These are phyloP conservation scores for Wallacemonas sp. DNA, from an alignment of 208 protist genomes.

Conservation along the genomic window DNA sequence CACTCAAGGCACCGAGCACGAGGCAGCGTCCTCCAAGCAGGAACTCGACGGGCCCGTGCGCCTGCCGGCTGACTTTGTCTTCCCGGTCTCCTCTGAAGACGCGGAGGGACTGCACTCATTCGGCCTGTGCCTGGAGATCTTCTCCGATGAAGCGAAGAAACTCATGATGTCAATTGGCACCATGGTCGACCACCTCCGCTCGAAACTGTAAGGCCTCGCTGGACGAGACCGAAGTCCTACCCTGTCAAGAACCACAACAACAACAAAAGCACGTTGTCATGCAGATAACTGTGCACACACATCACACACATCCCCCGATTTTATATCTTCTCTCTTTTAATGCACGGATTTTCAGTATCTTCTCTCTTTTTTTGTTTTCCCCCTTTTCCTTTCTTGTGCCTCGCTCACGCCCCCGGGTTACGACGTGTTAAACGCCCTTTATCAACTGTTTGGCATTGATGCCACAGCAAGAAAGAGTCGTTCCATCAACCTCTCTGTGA, in stretches of 20 bases:
- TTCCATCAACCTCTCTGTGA: too few species aligned
- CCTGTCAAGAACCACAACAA: constrained; percentile 9
- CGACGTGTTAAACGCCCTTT: too few species aligned
- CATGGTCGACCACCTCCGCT: constrained; percentile 70
- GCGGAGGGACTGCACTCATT: constrained; percentile 81
- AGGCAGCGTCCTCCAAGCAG: neutral
- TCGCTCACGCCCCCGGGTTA: too few species aligned
- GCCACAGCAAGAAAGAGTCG: too few species aligned
- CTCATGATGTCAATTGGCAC: constrained; percentile 67
- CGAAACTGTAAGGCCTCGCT: constrained; percentile 26
- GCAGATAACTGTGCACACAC: too few species aligned
- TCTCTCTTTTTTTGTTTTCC: constrained; percentile 4
- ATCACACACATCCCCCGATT: too few species aligned
- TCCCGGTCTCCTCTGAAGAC: constrained; percentile 80
- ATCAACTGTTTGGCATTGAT: constrained; percentile 15
- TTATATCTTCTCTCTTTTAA: neutral
- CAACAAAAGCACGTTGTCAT: neutral
- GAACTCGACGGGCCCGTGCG: constrained; percentile 24
- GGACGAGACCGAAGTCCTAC: neutral
- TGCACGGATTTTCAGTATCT: neutral
- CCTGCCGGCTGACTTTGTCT: constrained; percentile 60
- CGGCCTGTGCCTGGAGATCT: constrained; percentile 76
- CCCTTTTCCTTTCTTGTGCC: constrained; percentile 12
- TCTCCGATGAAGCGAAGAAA: constrained; percentile 77
- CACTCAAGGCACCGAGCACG: neutral